These are phyloP conservation scores for Entamoeba invadens DNA, from an alignment of 208 protist species.

Conservation along the genomic window DNA sequence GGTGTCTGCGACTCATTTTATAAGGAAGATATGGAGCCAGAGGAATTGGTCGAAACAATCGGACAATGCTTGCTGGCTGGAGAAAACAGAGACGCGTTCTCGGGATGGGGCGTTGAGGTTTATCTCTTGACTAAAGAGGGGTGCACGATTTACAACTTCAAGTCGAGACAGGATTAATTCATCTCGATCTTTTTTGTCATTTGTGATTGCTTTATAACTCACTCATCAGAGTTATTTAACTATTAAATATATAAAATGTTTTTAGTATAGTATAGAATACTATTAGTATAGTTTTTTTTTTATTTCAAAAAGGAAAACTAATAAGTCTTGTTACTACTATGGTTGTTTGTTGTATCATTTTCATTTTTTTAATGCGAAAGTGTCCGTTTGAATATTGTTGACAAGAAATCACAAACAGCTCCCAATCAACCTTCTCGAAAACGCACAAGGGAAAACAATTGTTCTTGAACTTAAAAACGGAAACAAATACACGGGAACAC, in stretches of 20 bases:
- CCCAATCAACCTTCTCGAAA: not conserved
- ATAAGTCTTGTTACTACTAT: no score
- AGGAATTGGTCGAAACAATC: slow-evolving; percentile 3
- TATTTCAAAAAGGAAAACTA: no score
- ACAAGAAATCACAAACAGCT: no score
- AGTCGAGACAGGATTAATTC: not conserved
- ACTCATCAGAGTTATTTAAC: no score
- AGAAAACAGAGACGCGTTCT: slow-evolving; percentile 19
- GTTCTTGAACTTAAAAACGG: not conserved
- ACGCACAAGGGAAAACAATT: not conserved
- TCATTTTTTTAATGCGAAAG: not conserved
- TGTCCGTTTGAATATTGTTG: not conserved
- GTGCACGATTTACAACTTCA: not conserved
- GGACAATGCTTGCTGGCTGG: not conserved
- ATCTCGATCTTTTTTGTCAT: no score
- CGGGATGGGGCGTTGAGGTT: slow-evolving; percentile 17
- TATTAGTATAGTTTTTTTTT: no score
- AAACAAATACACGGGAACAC: not conserved
- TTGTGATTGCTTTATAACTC: no score
- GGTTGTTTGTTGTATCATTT: not conserved
- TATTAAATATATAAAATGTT: no score
- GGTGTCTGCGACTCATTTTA: slow-evolving; percentile 90
- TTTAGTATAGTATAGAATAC: no score
- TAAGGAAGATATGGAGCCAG: slow-evolving; percentile 56
- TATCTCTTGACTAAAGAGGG: not conserved